Base-by-base conservation (phyloP, 805 yeast species). In the Zygotorulaspora florentina region DNA sequence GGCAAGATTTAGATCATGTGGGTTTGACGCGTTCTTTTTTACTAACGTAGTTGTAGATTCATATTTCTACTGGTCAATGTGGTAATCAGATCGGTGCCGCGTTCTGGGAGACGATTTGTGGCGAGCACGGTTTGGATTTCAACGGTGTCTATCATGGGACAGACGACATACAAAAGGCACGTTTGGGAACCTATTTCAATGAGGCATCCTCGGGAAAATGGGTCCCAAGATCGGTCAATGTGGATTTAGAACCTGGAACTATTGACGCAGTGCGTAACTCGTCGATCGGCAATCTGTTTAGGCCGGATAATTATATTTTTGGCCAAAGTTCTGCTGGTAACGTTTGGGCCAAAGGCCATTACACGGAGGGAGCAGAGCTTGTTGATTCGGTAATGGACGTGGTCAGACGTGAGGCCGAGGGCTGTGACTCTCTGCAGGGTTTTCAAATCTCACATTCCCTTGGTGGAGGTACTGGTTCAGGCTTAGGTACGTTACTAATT, bases 1-100 rank as follows among this genome's bases (percentile, higher is more conserved):
- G 25, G 7, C 25, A 20, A 11, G 17, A 25, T 36, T 13, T 23
- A 36, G 11, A 18, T 9, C 29, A 11, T 13, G 20, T 36, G 29
- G 12, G 13, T n/a, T 13, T 16, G 25, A 13, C 15, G 29, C 16
- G 3, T 26, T 31, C 20, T 35, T 16, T 35, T 20, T 18, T 25
- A 20, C 25, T 18, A 9, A 16, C 23, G 17, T 16, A 30, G 23
- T 31, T 39, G 18, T 35, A 48, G 52, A 87, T 90, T 70, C 97
- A 90, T 72, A 79, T 90, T 70, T 90, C 97, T 48, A 85, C 96
- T 47, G 98, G 98, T 71, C 98, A 90, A 76, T 89, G 97, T 81
- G 96, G 97, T 81, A 90, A 90, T 80, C 98, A 90, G 74, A 88
- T 90, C 58, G 95, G 95, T 73, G 90, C 95, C 55, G 95, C 95